Base-by-base conservation (phyloP, 2,329 filamentous ascomycete genomes). In the Fusarium citri region DNA sequence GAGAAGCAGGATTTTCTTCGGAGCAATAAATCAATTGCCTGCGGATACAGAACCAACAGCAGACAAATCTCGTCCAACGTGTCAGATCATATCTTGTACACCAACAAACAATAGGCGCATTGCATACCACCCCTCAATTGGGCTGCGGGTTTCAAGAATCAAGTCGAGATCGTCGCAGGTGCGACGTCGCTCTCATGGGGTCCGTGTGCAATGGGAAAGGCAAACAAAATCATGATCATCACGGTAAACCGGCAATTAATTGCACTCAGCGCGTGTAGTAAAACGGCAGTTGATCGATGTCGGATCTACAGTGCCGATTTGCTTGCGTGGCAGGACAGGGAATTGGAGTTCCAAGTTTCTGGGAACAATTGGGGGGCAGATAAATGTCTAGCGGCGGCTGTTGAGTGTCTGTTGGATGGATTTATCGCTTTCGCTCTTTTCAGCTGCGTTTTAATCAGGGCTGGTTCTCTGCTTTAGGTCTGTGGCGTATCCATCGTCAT, bases 131-230 rank as follows among this genome's bases (percentile, higher is more conserved):
- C 23, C 22, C 34, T 37, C 34, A 37, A 37, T 37, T 37, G 34
- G 18, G 8, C 15, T 16, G 30, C 30, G 45, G 40, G 60, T 60
- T 66, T 66, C 63, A 66, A 42, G 60, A 55, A 34, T 28, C 48
- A 46, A 54, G 49, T 55, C 41, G 50, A 50, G 56, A 51, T 60
- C 20, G 63, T 66, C 54, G 49, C 61, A 66, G 59, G 61, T 54
- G 54, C 28, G 47, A 66, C 61, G 22, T 31, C 61, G 25, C 26
- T 42, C 9, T 37, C 49, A 26, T 51, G 48, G 47, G 49, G 31
- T 25, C 34, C 23, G 49, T 41, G 49, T 41, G 49, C 49, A 25
- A 51, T 41, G 31, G 15, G n/a, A n/a, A 5, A 20, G n/a, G 26
- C 49, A 51, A 51, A 37, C 34, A 51, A 26, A 15, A 51, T 51